Base-by-base conservation (phyloP, 345 rosid genomes). In the Turritis glabra region DNA sequence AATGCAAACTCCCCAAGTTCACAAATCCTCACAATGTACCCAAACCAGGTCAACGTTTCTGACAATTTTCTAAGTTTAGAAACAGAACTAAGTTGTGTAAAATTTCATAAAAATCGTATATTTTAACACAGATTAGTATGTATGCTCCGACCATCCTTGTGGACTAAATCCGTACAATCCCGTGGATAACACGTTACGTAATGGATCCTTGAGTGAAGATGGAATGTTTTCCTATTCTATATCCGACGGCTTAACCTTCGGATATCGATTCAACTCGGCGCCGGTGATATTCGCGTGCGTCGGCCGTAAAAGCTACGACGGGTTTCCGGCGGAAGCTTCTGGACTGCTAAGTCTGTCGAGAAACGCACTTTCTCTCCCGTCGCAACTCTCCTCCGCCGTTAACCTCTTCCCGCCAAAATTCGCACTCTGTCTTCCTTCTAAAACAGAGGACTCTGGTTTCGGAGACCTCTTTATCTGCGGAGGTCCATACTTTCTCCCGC, bases 301-400 rank as follows among this genome's bases (percentile, higher is more conserved):
- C 13, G 35, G 37, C 2, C 60, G 38, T 0, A 29, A 2, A 27
- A 54, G 22, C 60, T 27, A 54, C 21, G 5, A 27, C 3, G 60
- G 32, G 6, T 27, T 54, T 7, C 37, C 60, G 37, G 5, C 7
- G 13, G 60, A 54, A 15, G 60, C 60, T 54, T 30, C 5, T 13
- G 87, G 87, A 3, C 48, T 80, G 27, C 59, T 77, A 8, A 85
- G 87, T 38, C 60, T 84, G n/a, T 80, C 70, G 3, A 60, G 73
- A 50, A 55, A 43, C 13, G 73, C 23, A 59, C 56, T 33, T 74
- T 44, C 82, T 14, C 14, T 78, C 1, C 79, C 82, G 7, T 22
- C 68, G 22, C 76, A 77, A 21, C 70, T 82, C 37, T 61, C 82
- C 2, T 22, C 30, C 8, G 56, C 30, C 56, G 3, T 51, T 51